Evolutionary conservation across 2,329 filamentous ascomycete species (phyloP).

Genomic region (Lecanicillium sp.): DNA sequence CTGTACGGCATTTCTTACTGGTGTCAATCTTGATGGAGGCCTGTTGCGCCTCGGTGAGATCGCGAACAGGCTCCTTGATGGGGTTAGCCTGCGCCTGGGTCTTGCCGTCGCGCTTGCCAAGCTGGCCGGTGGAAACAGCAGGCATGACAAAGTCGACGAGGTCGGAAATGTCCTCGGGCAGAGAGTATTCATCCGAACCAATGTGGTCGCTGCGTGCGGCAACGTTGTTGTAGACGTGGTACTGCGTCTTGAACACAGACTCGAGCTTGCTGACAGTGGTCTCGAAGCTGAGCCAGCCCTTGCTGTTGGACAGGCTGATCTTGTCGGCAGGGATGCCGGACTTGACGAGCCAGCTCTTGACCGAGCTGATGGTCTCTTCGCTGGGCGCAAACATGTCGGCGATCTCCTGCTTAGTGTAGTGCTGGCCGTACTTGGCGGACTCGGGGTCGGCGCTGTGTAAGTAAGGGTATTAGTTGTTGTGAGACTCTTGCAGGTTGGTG

Average conservation of each 20-base stretch:
- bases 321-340: constrained; percentile 41
- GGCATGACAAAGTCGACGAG: constrained; percentile 35
- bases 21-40: constrained; percentile 7
- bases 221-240: constrained; percentile 40
- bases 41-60: constrained; percentile 15
- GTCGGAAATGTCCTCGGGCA: constrained; percentile 27
- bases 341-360: constrained; percentile 44
- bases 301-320: constrained; percentile 40
- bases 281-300: constrained; percentile 47
- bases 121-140: constrained; percentile 28
- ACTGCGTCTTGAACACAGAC: constrained; percentile 42
- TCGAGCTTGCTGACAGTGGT: constrained; percentile 47
- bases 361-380: constrained; percentile 37
- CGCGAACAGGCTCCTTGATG: constrained; percentile 8
- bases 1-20: not conserved
- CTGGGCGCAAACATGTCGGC: constrained; percentile 33
- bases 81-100: not conserved
- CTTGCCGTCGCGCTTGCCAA: constrained; percentile 3
- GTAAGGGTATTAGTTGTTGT: not conserved
- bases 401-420: constrained; percentile 36
- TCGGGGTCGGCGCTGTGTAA: constrained; percentile 29
- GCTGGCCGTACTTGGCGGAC: constrained; percentile 37
- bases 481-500: no score
- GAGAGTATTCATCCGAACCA: constrained; percentile 32
- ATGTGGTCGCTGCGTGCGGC: constrained; percentile 24